Evolutionary conservation across 345 rosid species (phyloP).

Genomic region (Corymbia maculata): DNA sequence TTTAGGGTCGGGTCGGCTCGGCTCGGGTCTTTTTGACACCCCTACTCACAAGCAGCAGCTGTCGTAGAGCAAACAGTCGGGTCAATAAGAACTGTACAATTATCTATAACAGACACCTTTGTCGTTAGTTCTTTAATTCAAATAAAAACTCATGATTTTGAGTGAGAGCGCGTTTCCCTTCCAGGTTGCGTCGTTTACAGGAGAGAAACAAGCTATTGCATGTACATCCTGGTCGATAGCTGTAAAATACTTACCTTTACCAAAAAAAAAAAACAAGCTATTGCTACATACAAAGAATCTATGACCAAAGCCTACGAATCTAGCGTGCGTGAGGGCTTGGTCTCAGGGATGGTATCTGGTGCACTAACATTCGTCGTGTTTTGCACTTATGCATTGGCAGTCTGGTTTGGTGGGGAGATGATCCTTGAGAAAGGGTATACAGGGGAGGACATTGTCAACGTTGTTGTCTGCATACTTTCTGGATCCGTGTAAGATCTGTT

Average conservation of each 20-base stretch:
- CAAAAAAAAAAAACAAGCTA: conserved; percentile 30
- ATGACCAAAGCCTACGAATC: conserved; percentile 24
- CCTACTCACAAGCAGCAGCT: conserved; percentile 31
- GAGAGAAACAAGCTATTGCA: conserved; percentile 36
- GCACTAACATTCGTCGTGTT: conserved; percentile 1
- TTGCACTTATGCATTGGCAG: conserved; percentile 20
- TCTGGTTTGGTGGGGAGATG: conserved; percentile 54
- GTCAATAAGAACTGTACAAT: conserved; percentile 32
- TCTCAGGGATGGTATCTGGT: conserved; percentile 31
- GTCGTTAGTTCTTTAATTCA: neutral
- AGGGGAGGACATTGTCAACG: conserved; percentile 30
- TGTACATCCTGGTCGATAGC: too few species aligned
- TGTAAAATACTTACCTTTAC: too few species aligned
- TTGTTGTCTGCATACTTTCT: conserved; percentile 23
- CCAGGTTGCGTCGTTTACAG: conserved; percentile 46
- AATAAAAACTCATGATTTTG: too few species aligned
- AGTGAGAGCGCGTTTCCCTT: neutral
- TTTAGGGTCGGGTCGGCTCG: too few species aligned
- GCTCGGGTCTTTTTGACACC: too few species aligned
- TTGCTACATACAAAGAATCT: conserved; percentile 16
- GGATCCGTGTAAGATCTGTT: conserved; percentile 29
- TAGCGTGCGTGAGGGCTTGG: conserved; percentile 20
- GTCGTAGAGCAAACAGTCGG: conserved; percentile 27
- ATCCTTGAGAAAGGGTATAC: conserved; percentile 32
- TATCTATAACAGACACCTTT: neutral